A percentile compares a stretch with the other conserved stretches of the same genome.
Evolutionary conservation across 2,329 filamentous ascomycete species (phyloP).

Genomic region (Helotiales sp.): DNA sequence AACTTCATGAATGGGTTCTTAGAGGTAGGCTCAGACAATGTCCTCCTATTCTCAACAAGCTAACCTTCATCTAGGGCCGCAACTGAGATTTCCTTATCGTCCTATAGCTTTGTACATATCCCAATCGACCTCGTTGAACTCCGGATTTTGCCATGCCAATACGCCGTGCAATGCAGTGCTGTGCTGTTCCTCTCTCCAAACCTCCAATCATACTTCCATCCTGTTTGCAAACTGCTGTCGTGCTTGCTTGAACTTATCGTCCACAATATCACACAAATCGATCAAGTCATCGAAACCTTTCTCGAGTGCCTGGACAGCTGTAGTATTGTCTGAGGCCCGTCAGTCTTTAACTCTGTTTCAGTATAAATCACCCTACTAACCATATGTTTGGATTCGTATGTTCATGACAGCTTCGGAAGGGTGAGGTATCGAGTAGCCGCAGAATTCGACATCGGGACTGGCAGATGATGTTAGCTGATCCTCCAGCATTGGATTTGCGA

Average conservation of each 20-base stretch:
- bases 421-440: constrained; percentile 96
- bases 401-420: constrained; percentile 97
- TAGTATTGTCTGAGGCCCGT: constrained; percentile 65
- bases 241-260: constrained; percentile 80
- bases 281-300: constrained; percentile 89
- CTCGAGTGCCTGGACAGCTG: constrained; percentile 80
- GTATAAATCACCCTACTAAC: constrained; percentile 51
- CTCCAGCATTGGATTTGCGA: not conserved
- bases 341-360: constrained; percentile 8
- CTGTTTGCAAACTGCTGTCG: constrained; percentile 53
- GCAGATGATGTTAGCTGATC: constrained; percentile 10
- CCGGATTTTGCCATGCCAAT: constrained; percentile 23
- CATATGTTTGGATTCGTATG: constrained; percentile 93
- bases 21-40: constrained; percentile 55
- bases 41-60: constrained; percentile 2
- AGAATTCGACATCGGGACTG: constrained; percentile 95
- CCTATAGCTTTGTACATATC: constrained; percentile 36
- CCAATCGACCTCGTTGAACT: constrained; percentile 29
- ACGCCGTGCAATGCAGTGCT: constrained; percentile 33
- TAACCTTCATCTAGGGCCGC: constrained; percentile 31
- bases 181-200: not conserved
- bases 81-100: constrained; percentile 30
- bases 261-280: constrained; percentile 88
- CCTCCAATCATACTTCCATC: constrained; percentile 16
- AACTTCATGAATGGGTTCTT: constrained; percentile 95